Conservation (phyloP, 2,329 filamentous ascomycete species). For the Thielaviopsis musarum region DNA sequence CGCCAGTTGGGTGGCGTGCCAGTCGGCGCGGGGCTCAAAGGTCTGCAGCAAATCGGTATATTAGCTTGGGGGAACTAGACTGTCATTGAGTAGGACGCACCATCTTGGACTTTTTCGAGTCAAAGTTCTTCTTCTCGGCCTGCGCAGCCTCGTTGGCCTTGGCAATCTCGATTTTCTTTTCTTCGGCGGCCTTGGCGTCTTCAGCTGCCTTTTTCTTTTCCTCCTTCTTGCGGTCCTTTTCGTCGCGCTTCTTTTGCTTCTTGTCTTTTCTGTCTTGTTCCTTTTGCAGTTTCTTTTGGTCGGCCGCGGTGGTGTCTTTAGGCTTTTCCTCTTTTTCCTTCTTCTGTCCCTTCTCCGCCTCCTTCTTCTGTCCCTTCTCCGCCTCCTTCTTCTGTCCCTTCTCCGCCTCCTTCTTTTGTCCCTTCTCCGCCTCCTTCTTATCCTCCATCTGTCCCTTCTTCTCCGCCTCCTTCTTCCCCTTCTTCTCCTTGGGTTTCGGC, state of each 20-base stretch:
- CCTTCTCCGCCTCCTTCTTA: slow-evolving; percentile 17
- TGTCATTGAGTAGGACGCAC: slow-evolving; percentile 17
- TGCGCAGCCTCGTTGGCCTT: slow-evolving; percentile 17
- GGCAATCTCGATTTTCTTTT: slow-evolving; percentile 17
- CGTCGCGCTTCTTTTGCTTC: slow-evolving; percentile 13
- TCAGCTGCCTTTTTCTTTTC: slow-evolving; percentile 10
- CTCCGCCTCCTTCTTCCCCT: not conserved
- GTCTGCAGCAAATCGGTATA: slow-evolving; percentile 21
- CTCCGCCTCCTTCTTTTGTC: slow-evolving; percentile 14
- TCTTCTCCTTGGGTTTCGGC: not conserved
- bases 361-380: slow-evolving; percentile 23
- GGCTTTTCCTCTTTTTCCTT: slow-evolving; percentile 19
- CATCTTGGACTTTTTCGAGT: slow-evolving; percentile 20
- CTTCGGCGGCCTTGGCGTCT: slow-evolving; percentile 16
- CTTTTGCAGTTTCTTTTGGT: slow-evolving; percentile 15
- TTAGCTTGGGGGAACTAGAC: slow-evolving; percentile 19
- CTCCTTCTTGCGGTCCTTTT: slow-evolving; percentile 9
- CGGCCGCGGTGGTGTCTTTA: not conserved
- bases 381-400: slow-evolving; percentile 20
- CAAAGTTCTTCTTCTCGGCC: slow-evolving; percentile 19
- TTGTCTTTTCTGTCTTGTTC: slow-evolving; percentile 20
- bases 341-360: slow-evolving; percentile 21
- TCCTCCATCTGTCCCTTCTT: not conserved
- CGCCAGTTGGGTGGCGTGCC: slow-evolving; percentile 31
- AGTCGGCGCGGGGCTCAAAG: slow-evolving; percentile 41